These are phyloP conservation scores for Mortierella sp. DNA, from an alignment of 371 early-diverging fungal genomes.

Conservation along the genomic window DNA sequence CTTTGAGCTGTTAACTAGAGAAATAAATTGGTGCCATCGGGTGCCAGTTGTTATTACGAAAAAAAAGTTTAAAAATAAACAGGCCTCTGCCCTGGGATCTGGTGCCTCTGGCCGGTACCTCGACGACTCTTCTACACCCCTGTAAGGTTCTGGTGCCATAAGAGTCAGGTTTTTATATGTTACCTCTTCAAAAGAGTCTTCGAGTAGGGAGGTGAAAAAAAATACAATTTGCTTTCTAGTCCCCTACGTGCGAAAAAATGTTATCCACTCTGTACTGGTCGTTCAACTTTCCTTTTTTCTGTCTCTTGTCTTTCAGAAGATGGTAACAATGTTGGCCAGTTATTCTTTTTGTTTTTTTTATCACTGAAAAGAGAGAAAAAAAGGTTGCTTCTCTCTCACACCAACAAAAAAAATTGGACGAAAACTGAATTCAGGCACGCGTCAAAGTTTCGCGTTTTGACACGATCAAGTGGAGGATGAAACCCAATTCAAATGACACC, in stretches of 20 bases:
- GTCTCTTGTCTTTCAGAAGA: too few species aligned
- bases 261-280: too few species aligned
- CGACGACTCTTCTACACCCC: background rate
- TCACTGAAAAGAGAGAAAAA: too few species aligned
- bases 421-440: background rate
- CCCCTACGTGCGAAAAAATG: too few species aligned
- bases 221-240: too few species aligned
- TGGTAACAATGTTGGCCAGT: too few species aligned
- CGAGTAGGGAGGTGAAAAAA: background rate
- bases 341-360: background rate
- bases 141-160: background rate
- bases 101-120: background rate
- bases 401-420: background rate
- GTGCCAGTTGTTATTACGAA: too few species aligned
- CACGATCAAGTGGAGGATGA: background rate
- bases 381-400: background rate
- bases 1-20: too few species aligned
- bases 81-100: background rate
- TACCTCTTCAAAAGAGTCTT: background rate
- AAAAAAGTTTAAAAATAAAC: background rate
- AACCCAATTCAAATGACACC: too few species aligned
- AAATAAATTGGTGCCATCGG: background rate
- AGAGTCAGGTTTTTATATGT: background rate
- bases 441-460: background rate
- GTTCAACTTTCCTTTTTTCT: background rate